These are phyloP conservation scores for Sphaerulina musiva DNA, from an alignment of 2,329 filamentous ascomycete genomes.

Conservation along the genomic window DNA sequence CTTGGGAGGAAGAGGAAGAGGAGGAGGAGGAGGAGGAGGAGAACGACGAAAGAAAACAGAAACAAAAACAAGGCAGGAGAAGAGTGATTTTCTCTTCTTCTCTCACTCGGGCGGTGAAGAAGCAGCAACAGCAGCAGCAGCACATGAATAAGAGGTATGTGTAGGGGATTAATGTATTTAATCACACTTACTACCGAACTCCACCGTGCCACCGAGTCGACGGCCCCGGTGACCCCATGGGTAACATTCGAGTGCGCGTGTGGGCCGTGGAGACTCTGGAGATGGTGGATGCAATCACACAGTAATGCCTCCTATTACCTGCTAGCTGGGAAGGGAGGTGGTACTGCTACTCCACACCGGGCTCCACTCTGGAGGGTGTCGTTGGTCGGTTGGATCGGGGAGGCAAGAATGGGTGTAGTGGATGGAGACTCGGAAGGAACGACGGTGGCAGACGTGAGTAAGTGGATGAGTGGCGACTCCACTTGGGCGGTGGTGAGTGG, in stretches of 20 bases:
- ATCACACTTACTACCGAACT: slow-evolving; percentile 17
- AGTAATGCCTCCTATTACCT: too few species aligned
- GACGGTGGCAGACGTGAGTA: too few species aligned
- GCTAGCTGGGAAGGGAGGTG: too few species aligned
- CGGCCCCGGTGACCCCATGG: slow-evolving; percentile 15
- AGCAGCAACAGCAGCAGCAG: too few species aligned
- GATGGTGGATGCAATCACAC: too few species aligned
- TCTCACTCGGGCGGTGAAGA: neutral
- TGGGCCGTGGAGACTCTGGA: too few species aligned
- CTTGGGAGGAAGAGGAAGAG: neutral
- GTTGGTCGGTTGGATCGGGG: neutral
- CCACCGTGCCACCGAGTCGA: slow-evolving; percentile 15
- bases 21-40: neutral
- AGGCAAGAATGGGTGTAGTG: neutral
- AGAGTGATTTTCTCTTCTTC: neutral
- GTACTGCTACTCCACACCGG: neutral
- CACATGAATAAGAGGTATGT: too few species aligned
- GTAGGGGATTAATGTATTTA: too few species aligned
- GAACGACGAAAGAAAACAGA: neutral
- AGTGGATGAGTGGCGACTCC: too few species aligned
- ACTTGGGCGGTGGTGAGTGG: too few species aligned
- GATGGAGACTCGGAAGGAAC: too few species aligned
- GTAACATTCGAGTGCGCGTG: neutral
- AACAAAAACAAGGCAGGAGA: too few species aligned
- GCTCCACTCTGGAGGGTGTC: slow-evolving; percentile 2